Evolutionary conservation across 371 early-diverging fungal species (phyloP).

Genomic region (Circinella minor): DNA sequence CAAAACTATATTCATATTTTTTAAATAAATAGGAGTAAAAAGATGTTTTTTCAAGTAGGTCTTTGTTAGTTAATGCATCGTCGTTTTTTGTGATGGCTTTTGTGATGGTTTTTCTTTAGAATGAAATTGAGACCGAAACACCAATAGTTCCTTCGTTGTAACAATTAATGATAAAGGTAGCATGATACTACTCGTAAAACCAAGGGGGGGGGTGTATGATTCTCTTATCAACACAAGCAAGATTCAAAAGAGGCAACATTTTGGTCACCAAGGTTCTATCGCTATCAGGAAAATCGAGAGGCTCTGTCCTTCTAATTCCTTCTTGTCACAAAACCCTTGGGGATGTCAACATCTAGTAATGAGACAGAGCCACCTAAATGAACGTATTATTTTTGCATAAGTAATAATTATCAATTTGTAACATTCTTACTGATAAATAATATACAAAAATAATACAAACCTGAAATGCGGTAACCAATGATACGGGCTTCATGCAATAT

Average conservation of each 20-base stretch:
- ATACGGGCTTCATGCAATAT: conserved; percentile 3
- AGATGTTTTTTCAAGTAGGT: too few relatives aligned
- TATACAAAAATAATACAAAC: neutral
- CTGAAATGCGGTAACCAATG: conserved; percentile 17
- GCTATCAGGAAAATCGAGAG: conserved; percentile 3
- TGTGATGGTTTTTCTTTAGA: too few relatives aligned
- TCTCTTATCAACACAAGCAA: too few relatives aligned
- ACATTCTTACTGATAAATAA: neutral
- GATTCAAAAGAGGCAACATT: conserved; percentile 5
- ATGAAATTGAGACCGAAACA: too few relatives aligned
- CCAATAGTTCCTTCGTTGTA: too few relatives aligned
- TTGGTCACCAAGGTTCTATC: neutral
- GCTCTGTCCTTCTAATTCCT: conserved; percentile 1
- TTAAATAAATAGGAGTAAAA: too few relatives aligned
- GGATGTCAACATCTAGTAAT: conserved; percentile 14
- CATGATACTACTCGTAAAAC: too few relatives aligned
- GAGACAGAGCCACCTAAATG: conserved; percentile 11
- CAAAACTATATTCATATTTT: too few relatives aligned
- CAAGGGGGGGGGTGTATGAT: too few relatives aligned
- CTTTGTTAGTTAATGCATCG: too few relatives aligned
- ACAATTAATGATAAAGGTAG: too few relatives aligned
- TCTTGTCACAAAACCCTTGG: conserved; percentile 5
- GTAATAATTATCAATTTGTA: neutral
- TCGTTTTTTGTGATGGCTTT: too few relatives aligned
- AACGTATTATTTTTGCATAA: neutral